phyloP scores from a whole-genome alignment of 2,329 filamentous ascomycete species.

The Neoarthrinium moseri region DNA sequence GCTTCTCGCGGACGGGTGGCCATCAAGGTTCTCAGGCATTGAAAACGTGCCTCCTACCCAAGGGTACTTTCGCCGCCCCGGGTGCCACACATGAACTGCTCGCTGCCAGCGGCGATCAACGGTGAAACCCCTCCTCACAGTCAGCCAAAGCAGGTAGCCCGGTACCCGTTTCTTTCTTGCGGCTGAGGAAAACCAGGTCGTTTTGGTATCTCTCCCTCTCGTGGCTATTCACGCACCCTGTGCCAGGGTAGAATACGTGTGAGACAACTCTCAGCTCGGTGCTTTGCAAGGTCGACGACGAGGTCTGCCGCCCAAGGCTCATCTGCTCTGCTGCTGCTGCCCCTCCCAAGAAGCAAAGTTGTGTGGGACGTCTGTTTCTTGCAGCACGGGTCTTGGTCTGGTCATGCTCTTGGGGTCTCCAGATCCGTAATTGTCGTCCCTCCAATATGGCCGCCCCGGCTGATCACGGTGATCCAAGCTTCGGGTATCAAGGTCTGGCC shows the following conservation, averaged over 20 bases:
- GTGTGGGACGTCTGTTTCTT: neutral
- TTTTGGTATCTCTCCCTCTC: neutral
- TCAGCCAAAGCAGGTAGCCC: no score
- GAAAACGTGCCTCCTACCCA: conserved; percentile 8
- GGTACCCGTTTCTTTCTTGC: no score
- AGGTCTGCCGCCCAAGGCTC: neutral
- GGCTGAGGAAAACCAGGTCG: conserved; percentile 6
- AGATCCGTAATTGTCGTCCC: neutral
- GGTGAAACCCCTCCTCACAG: neutral
- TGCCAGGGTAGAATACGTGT: neutral
- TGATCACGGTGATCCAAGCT: neutral
- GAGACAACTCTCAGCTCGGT: neutral
- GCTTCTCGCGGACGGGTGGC: conserved; percentile 2
- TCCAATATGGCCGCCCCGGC: conserved; percentile 1
- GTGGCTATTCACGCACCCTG: neutral
- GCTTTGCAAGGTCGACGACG: neutral
- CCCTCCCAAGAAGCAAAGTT: neutral
- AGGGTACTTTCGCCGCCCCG: neutral
- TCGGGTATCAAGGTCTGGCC: neutral
- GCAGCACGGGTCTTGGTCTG: neutral
- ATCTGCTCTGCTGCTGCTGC: neutral
- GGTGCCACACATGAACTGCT: neutral
- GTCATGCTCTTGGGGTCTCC: conserved; percentile 3
- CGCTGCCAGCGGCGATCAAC: neutral
- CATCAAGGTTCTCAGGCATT: conserved; percentile 10